Conservation (phyloP, 768 basidiomycete genomes). For the Multifurca ochricompacta region DNA sequence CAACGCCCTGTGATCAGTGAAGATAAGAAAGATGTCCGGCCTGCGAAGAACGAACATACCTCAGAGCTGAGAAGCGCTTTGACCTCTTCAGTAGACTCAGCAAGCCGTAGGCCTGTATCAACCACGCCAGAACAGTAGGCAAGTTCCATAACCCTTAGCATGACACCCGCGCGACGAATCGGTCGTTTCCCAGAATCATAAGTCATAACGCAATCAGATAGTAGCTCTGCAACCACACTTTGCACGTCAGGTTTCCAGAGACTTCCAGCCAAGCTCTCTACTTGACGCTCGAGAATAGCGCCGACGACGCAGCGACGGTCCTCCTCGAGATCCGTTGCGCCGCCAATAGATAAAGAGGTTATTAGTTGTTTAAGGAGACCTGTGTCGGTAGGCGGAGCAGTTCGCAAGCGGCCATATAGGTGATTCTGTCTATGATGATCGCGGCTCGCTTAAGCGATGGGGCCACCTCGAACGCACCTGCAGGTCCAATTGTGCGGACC, state of each 20-base stretch:
- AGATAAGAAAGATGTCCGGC: background rate
- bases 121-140: conserved; percentile 33
- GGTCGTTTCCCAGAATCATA: conserved; percentile 47
- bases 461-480: conserved; percentile 34
- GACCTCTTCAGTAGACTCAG: conserved; percentile 21
- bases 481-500: conserved; percentile 17
- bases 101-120: background rate
- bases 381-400: conserved; percentile 44
- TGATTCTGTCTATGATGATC: conserved; percentile 53
- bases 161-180: conserved; percentile 48
- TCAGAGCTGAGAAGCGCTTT: conserved; percentile 34
- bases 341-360: conserved; percentile 6
- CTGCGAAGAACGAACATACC: background rate
- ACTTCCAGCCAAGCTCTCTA: conserved; percentile 45
- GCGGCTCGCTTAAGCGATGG: conserved; percentile 47
- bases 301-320: conserved; percentile 33
- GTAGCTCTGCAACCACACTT: conserved; percentile 33
- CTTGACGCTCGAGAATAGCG: conserved; percentile 53
- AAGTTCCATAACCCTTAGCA: conserved; percentile 49
- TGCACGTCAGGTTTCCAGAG: conserved; percentile 51
- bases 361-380: conserved; percentile 37
- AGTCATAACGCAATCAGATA: conserved; percentile 41
- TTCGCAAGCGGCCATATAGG: conserved; percentile 61
- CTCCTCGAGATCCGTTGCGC: background rate
- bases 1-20: conserved; percentile 24